Percentiles rank a stretch among this genome's conserved stretches.
Evolutionary conservation across 257 asterid genomes (phyloP).

Genomic region (Ehretia macrophylla): DNA sequence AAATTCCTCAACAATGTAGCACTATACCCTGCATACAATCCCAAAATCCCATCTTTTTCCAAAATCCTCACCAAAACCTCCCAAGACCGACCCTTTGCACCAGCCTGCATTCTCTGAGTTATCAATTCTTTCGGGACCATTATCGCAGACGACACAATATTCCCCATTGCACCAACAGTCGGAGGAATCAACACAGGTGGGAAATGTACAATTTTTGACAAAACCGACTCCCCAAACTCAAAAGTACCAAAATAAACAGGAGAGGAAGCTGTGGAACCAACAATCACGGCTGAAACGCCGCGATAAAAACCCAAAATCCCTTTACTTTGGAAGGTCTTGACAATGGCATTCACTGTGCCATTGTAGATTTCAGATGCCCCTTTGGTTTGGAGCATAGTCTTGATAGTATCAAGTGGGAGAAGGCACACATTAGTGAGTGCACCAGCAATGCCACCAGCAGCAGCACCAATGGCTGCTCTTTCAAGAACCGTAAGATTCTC

Average conservation of each 20-base stretch:
- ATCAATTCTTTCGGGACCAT: slow-evolving; percentile 96
- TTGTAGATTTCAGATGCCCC: slow-evolving; percentile 86
- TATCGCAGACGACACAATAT: slow-evolving; percentile 82
- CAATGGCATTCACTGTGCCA: slow-evolving; percentile 80
- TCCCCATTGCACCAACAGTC: slow-evolving; percentile 98
- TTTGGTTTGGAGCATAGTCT: slow-evolving; percentile 92
- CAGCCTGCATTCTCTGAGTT: slow-evolving; percentile 96
- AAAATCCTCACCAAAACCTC: slow-evolving; percentile 72
- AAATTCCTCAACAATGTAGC: slow-evolving; percentile 90
- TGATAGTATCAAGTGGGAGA: slow-evolving; percentile 84
- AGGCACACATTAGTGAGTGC: slow-evolving; percentile 94
- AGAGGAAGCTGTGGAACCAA: slow-evolving; percentile 90
- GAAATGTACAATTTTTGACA: slow-evolving; percentile 51
- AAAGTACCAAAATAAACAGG: slow-evolving; percentile 98
- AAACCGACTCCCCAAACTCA: slow-evolving; percentile 85
- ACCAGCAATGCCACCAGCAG: slow-evolving; percentile 89
- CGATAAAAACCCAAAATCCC: slow-evolving; percentile 91
- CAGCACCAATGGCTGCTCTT: slow-evolving; percentile 77
- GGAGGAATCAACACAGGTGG: slow-evolving; percentile 89
- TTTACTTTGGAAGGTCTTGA: slow-evolving; percentile 63
- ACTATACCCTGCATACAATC: slow-evolving; percentile 88
- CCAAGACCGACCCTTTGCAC: slow-evolving; percentile 95
- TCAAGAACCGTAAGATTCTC: slow-evolving; percentile 76
- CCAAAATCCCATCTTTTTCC: slow-evolving; percentile 87
- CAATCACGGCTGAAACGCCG: slow-evolving; percentile 90